Percentiles rank a stretch among this genome's conserved stretches.
These are phyloP conservation scores for Cladophialophora chaetospira DNA, from an alignment of 2,329 filamentous ascomycete species.

Conservation along the genomic window DNA sequence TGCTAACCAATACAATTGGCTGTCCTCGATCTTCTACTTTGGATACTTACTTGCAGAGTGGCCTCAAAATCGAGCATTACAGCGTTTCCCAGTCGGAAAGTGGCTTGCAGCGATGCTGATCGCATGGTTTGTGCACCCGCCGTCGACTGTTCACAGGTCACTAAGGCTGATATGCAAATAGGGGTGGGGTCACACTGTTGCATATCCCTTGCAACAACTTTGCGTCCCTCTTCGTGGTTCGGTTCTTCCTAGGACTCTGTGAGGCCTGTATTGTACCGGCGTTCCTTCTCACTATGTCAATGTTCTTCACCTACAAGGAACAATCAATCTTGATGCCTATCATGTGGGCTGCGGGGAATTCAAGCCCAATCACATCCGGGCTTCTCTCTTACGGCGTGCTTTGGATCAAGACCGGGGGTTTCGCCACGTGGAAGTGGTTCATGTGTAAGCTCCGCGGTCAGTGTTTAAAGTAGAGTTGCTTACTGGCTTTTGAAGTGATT, in stretches of 20 bases:
- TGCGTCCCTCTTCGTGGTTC: constrained; percentile 14
- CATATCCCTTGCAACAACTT: constrained; percentile 20
- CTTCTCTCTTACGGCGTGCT: constrained; percentile 18
- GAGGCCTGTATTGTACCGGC: constrained; percentile 38
- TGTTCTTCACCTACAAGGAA: constrained; percentile 24
- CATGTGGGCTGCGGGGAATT: constrained; percentile 61
- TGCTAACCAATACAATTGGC: constrained; percentile 50
- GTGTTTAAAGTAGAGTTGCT: constrained; percentile 37
- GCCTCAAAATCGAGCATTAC: constrained; percentile 53
- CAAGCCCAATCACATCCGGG: constrained; percentile 16
- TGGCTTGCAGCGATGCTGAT: constrained; percentile 45
- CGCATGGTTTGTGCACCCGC: constrained; percentile 39
- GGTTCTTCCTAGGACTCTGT: constrained; percentile 15
- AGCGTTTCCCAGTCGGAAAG: constrained; percentile 51
- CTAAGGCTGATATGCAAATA: neutral
- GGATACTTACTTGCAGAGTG: constrained; percentile 55
- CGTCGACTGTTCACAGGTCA: neutral
- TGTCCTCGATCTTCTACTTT: constrained; percentile 51
- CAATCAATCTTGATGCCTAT: constrained; percentile 37
- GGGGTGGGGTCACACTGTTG: constrained; percentile 15
- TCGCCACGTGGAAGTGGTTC: constrained; percentile 37
- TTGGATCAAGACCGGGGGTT: constrained; percentile 21
- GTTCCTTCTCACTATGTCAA: constrained; percentile 34
- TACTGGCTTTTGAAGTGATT: constrained; percentile 9
- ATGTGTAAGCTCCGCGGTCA: constrained; percentile 47